Conservation (phyloP, 495 filamentous ascomycete species). For the Annulohypoxylon nitens region DNA sequence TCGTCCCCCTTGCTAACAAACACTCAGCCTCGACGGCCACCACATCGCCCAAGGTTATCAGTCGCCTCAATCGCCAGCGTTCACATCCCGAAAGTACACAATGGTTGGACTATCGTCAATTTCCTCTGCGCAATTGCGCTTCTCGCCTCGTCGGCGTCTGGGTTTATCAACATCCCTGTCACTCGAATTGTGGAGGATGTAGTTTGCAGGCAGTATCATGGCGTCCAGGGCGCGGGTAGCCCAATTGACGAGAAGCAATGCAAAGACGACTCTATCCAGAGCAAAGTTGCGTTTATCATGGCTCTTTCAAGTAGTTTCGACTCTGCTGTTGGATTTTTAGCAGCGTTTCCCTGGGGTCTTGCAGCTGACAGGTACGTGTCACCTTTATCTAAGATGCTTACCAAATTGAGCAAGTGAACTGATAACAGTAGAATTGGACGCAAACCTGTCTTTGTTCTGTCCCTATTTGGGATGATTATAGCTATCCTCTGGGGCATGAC, state of each 20-base stretch:
- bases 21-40: slow-evolving; percentile 16
- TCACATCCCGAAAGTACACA: slow-evolving; percentile 31
- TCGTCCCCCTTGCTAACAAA: slow-evolving; percentile 17
- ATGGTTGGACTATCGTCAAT: slow-evolving; percentile 27
- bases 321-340: slow-evolving; percentile 39
- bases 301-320: slow-evolving; percentile 44
- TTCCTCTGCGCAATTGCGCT: slow-evolving; percentile 39
- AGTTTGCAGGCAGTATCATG: slow-evolving; percentile 53
- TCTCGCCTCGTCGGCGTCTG: slow-evolving; percentile 24
- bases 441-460: slow-evolving; percentile 55
- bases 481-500: slow-evolving; percentile 53
- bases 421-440: slow-evolving; percentile 61
- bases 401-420: slow-evolving; percentile 49
- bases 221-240: slow-evolving; percentile 8
- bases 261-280: slow-evolving; percentile 53
- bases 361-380: slow-evolving; percentile 47
- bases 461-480: slow-evolving; percentile 52
- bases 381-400: background rate
- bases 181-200: slow-evolving; percentile 50
- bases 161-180: slow-evolving; percentile 36
- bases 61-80: slow-evolving; percentile 39
- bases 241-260: slow-evolving; percentile 54
- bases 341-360: slow-evolving; percentile 49
- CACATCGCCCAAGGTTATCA: slow-evolving; percentile 25
- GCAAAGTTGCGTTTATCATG: slow-evolving; percentile 50